Evolutionary conservation across 805 yeast species (phyloP).

Genomic region (Candida corydali): DNA sequence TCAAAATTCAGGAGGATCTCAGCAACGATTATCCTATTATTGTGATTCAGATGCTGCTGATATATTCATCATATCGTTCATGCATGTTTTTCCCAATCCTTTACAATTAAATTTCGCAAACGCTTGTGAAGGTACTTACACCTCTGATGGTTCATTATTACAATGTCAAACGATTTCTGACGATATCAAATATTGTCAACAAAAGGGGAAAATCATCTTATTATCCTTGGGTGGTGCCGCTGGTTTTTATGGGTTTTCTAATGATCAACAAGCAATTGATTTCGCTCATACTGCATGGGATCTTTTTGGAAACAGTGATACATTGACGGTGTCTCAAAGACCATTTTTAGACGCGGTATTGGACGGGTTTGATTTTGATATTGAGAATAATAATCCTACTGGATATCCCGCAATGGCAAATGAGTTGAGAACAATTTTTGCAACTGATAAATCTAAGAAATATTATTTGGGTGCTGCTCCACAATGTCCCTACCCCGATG

Average conservation of each 20-base stretch:
- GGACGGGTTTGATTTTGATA: slow-evolving; percentile 82
- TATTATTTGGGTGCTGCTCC: slow-evolving; percentile 36
- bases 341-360: slow-evolving; percentile 71
- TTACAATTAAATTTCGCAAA: slow-evolving; percentile 44
- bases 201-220: slow-evolving; percentile 70
- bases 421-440: slow-evolving; percentile 18
- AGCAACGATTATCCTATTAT: slow-evolving; percentile 42
- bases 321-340: slow-evolving; percentile 21
- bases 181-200: slow-evolving; percentile 75
- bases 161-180: slow-evolving; percentile 41
- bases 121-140: slow-evolving; percentile 36
- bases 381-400: slow-evolving; percentile 52
- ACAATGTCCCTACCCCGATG: slow-evolving; percentile 38
- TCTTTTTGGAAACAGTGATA: slow-evolving; percentile 34
- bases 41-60: slow-evolving; percentile 71
- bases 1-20: slow-evolving; percentile 26
- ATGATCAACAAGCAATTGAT: slow-evolving; percentile 47
- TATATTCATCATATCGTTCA: slow-evolving; percentile 66
- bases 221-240: slow-evolving; percentile 61
- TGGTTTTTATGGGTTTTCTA: slow-evolving; percentile 38
- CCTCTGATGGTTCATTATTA: slow-evolving; percentile 35
- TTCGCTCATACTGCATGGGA: slow-evolving; percentile 46
- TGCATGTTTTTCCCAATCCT: slow-evolving; percentile 51
- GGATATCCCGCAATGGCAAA: slow-evolving; percentile 64
- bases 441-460: slow-evolving; percentile 22